Base-by-base conservation (phyloP, 371 early-diverging fungal genomes). In the Mortierella sp. region DNA sequence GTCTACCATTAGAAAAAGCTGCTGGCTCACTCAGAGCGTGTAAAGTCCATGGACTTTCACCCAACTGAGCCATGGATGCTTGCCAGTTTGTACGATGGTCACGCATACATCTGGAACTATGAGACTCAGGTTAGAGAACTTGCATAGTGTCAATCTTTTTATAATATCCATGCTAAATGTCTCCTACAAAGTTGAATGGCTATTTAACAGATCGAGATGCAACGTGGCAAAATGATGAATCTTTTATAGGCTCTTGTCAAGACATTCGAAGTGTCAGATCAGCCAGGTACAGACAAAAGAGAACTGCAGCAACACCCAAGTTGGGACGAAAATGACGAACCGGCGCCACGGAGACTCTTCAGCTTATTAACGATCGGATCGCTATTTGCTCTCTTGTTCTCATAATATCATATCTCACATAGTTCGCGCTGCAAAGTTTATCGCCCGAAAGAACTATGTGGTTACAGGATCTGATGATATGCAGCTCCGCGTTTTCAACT, bases 51-150 rank as follows among this genome's bases (percentile, higher is more conserved):
- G 70, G 99, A 99, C 89, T 96, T 99, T 84, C 99, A 99, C 87
- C 99, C 99, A 22, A 97, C 98, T 26, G 97, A 99, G 85, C 99
- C 99, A 37, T 99, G 99, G 99, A 89, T 99, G 59, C 89, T 99
- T 69, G 95, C 97, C 47, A 94, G 96, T 72, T 94, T 99, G 76
- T 99, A 99, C 89, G 97, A 97, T 86, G 99, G 99, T 66, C 94
- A 96, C 68, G 95, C 97, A 22, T 93, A 95, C 83, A 96, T 99
- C 51, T 99, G 99, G 97, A 99, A 99, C 89, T 97, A 99, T 83
- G 97, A 99, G 85, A 98, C 98, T 26, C 96, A 98, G 88, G 96
- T 96, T 86, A 18, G 68, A 24, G 52, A 52, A 8, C 18, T 52
- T 3, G 20, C 2, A 8, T 43, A 43, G 11, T 11, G 11, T 43